Evolutionary conservation across 371 early-diverging fungal genomes (phyloP).

Genomic region (Zychaea mexicana): DNA sequence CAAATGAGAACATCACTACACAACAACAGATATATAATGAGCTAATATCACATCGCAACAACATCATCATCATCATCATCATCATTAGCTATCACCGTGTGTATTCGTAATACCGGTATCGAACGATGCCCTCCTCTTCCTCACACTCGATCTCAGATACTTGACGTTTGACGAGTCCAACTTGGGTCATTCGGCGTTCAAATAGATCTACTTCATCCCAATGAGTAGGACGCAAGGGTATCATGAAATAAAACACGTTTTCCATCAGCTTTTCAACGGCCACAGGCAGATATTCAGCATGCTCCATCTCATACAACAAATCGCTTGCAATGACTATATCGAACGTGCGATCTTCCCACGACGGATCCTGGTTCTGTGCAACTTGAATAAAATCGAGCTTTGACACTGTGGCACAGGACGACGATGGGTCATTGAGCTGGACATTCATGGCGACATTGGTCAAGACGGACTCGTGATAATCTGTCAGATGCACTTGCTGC

Average conservation of each 20-base stretch:
- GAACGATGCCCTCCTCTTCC: constrained; percentile 45
- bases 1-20: no score
- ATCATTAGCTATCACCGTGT: background rate
- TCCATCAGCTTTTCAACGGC: constrained; percentile 41
- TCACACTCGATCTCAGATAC: constrained; percentile 25
- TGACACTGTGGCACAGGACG: constrained; percentile 25
- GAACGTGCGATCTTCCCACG: constrained; percentile 28
- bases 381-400: constrained; percentile 48
- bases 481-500: constrained; percentile 34
- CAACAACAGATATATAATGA: no score
- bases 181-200: constrained; percentile 32
- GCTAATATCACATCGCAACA: no score
- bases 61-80: no score
- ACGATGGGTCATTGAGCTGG: constrained; percentile 33
- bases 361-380: constrained; percentile 13
- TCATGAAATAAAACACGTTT: constrained; percentile 47
- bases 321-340: constrained; percentile 51
- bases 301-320: constrained; percentile 52
- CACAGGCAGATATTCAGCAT: constrained; percentile 42
- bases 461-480: constrained; percentile 50
- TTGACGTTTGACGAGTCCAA: constrained; percentile 23
- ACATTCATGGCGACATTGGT: constrained; percentile 48
- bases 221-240: constrained; percentile 43
- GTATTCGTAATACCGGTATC: constrained; percentile 43
- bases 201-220: constrained; percentile 40